Base-by-base conservation (phyloP, 495 filamentous ascomycete species). In the Lasiosphaeriaceae sp. region DNA sequence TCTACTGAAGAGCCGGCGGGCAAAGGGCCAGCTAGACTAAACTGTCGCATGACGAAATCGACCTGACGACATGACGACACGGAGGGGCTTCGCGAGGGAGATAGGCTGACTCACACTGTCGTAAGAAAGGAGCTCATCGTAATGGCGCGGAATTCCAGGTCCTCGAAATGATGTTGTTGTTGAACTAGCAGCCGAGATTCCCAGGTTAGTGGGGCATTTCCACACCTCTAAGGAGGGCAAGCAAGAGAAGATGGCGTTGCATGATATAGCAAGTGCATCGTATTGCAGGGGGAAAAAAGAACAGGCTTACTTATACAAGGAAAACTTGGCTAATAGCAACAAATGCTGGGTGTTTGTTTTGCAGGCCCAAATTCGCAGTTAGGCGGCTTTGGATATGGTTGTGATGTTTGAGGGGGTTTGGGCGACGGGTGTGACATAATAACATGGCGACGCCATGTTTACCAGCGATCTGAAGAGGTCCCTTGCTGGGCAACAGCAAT, bases 111-210 rank as follows among this genome's bases (percentile, higher is more conserved):
- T 67, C 29, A 72, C 70, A 72, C 70, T 21, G 70, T 72, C 3
- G 67, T 71, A 11, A 72, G 61, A 58, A 72, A 71, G 43, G 64
- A 66, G 44, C 70, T 72, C 70, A 72, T 72, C 51, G 58, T 55
- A 59, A 49, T 21, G 43, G 39, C 35, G 49, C 14, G 51, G 45
- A 22, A 22, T 31, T 23, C n/a, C 19, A 41, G 47, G 24, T 41
- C 46, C 23, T 56, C 52, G 35, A 59, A 55, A 59, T 43, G 34
- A 65, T 65, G 55, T 60, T 61, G 55, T 60, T 61, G 47, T 47
- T 58, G 66, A 67, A 59, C 64, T 67, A 62, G 21, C 21, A 19
- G 22, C 11, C 23, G 34, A 41, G 43, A 44, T 48, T 54, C 56
- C 39, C 29, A 24, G 17, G 62, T 69, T 69, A 67, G 69, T 64